Percentiles rank a stretch among this genome's conserved stretches.
phyloP scores from a whole-genome alignment of 2,329 filamentous ascomycete species.

The Trichoderma pleuroti region DNA sequence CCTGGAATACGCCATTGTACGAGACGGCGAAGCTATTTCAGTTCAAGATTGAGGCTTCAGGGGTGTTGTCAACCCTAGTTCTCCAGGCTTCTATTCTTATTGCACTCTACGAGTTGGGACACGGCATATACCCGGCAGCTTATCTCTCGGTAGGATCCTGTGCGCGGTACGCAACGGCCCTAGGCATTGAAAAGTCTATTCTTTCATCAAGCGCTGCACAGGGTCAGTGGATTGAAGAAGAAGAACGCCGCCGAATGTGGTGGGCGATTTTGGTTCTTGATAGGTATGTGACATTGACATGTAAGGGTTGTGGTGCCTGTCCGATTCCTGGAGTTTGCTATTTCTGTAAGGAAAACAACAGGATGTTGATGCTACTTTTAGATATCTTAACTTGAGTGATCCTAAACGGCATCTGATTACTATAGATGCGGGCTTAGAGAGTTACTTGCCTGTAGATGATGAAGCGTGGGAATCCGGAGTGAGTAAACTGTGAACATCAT shows the following conservation, averaged over 20 bases:
- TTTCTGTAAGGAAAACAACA: too few relatives aligned
- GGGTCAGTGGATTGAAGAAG: constrained; percentile 7
- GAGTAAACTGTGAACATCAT: neutral
- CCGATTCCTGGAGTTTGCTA: neutral
- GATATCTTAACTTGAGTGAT: constrained; percentile 17
- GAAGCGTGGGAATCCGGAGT: constrained; percentile 16
- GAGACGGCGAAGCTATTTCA: constrained; percentile 3
- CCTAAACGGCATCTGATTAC: constrained; percentile 16
- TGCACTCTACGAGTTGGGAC: constrained; percentile 11
- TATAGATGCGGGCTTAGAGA: constrained; percentile 12
- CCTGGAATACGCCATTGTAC: neutral
- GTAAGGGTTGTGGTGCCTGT: neutral
- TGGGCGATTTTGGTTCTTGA: constrained; percentile 16
- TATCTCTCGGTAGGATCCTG: constrained; percentile 8
- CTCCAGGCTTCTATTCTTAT: constrained; percentile 14
- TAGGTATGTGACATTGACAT: neutral
- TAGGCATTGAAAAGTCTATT: constrained; percentile 9
- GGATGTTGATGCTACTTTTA: neutral
- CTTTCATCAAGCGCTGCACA: neutral
- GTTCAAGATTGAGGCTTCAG: constrained; percentile 8
- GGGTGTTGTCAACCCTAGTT: constrained; percentile 1
- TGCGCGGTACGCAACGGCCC: constrained; percentile 6
- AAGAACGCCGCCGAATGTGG: constrained; percentile 14
- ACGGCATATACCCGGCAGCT: constrained; percentile 5
- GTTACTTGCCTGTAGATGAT: constrained; percentile 18